phyloP scores from a whole-genome alignment of 805 yeast genomes.

The Geotrichum ghanense region DNA sequence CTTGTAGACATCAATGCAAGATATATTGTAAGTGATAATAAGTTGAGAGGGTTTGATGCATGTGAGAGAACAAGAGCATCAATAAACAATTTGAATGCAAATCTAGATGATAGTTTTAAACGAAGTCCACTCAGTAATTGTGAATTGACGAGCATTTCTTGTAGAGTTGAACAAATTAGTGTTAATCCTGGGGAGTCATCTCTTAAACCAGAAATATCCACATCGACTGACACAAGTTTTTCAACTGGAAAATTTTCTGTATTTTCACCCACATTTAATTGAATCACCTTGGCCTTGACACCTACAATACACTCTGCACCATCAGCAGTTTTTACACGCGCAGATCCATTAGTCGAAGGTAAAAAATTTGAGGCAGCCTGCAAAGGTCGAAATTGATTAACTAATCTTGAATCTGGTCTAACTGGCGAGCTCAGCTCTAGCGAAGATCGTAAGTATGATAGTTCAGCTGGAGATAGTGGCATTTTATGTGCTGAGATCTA shows the following conservation, averaged over 20 bases:
- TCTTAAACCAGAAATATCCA: constrained; percentile 56
- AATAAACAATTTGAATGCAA: constrained; percentile 63
- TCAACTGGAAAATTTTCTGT: not conserved
- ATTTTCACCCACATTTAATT: constrained; percentile 24
- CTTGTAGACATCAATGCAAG: constrained; percentile 71
- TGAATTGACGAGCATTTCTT: constrained; percentile 29
- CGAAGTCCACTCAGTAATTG: constrained; percentile 36
- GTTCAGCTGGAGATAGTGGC: constrained; percentile 29
- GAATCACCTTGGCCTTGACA: constrained; percentile 72
- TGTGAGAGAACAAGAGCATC: constrained; percentile 74
- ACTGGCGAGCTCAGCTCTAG: constrained; percentile 45
- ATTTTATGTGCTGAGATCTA: constrained; percentile 10
- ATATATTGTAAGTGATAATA: constrained; percentile 70
- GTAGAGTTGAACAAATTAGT: constrained; percentile 50
- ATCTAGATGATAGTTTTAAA: constrained; percentile 57
- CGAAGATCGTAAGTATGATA: constrained; percentile 62
- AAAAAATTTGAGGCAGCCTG: constrained; percentile 73
- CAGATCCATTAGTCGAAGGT: constrained; percentile 86
- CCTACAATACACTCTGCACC: constrained; percentile 93
- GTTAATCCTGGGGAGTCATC: constrained; percentile 66
- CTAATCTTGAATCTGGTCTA: constrained; percentile 77
- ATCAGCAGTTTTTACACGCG: constrained; percentile 73
- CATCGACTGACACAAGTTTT: constrained; percentile 61
- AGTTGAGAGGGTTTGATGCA: constrained; percentile 68
- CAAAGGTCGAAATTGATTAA: constrained; percentile 71